These are phyloP conservation scores for Wickerhamiella cacticola DNA, from an alignment of 805 yeast species.

Conservation along the genomic window DNA sequence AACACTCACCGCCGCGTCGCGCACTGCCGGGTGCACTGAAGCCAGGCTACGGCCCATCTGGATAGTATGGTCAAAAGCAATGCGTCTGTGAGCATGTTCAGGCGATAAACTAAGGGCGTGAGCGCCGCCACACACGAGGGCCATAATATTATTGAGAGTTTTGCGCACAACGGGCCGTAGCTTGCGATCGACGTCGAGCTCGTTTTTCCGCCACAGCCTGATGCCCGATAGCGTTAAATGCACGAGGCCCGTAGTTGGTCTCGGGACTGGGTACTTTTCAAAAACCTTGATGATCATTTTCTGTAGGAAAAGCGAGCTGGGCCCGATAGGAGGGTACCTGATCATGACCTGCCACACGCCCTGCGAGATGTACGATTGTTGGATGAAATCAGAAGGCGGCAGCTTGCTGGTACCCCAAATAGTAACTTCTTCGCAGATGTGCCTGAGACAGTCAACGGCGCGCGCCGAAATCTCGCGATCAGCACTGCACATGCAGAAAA, in stretches of 20 bases:
- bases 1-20: not conserved
- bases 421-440: constrained; percentile 1
- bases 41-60: not conserved
- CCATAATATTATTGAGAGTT: constrained; percentile 2
- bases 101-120: not conserved
- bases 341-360: constrained; percentile 1
- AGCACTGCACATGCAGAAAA: constrained; percentile 1
- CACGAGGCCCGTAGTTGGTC: not conserved
- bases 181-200: not conserved
- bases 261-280: not conserved
- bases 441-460: not conserved
- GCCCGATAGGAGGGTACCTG: not conserved
- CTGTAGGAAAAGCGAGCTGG: not conserved
- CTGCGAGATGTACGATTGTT: not conserved
- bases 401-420: not conserved
- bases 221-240: not conserved
- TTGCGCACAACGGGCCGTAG: not conserved
- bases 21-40: not conserved
- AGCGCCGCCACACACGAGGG: not conserved
- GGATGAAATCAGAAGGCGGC: not conserved
- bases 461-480: not conserved
- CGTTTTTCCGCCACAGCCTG: not conserved
- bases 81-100: not conserved
- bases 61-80: not conserved
- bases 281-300: not conserved